Evolutionary conservation across 2,329 filamentous ascomycete species (phyloP).

Genomic region (Claviceps sp.): DNA sequence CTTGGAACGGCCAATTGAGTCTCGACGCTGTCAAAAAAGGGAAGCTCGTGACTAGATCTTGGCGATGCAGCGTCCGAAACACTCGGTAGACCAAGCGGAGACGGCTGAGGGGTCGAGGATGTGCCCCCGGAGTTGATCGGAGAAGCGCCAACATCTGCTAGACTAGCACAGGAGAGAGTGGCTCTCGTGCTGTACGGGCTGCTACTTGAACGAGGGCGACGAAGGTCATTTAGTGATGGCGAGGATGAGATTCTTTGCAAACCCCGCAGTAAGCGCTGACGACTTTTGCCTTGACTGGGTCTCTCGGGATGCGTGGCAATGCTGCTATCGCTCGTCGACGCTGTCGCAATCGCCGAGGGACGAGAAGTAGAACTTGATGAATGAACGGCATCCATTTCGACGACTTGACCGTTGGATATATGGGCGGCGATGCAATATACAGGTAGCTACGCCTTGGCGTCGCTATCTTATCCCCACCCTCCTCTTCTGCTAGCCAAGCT

Average conservation of each 20-base stretch:
- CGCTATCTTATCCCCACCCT: not conserved
- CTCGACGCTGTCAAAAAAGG: conserved; percentile 27
- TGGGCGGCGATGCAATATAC: not conserved
- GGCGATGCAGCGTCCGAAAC: conserved; percentile 26
- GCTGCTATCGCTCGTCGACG: conserved; percentile 9
- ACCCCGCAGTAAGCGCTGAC: conserved; percentile 56
- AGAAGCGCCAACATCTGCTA: conserved; percentile 26
- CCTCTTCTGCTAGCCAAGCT: not conserved
- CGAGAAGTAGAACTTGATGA: conserved; percentile 10
- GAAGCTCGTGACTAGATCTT: conserved; percentile 26
- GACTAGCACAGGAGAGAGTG: conserved; percentile 41
- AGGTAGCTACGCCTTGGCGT: not conserved
- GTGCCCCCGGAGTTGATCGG: conserved; percentile 14
- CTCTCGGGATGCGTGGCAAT: conserved; percentile 13
- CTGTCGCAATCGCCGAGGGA: conserved; percentile 12
- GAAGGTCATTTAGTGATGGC: conserved; percentile 52
- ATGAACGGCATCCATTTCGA: conserved; percentile 1
- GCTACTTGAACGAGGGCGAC: conserved; percentile 51
- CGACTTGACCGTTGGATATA: not conserved
- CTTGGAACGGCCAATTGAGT: conserved; percentile 39
- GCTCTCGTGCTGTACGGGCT: conserved; percentile 49
- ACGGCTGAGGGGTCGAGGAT: conserved; percentile 23
- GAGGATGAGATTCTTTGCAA: conserved; percentile 75
- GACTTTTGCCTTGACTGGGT: conserved; percentile 46
- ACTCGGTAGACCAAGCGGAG: conserved; percentile 24